phyloP scores from a whole-genome alignment of 1,284 basidiomycete species.

The Apiotrichum siamense region DNA sequence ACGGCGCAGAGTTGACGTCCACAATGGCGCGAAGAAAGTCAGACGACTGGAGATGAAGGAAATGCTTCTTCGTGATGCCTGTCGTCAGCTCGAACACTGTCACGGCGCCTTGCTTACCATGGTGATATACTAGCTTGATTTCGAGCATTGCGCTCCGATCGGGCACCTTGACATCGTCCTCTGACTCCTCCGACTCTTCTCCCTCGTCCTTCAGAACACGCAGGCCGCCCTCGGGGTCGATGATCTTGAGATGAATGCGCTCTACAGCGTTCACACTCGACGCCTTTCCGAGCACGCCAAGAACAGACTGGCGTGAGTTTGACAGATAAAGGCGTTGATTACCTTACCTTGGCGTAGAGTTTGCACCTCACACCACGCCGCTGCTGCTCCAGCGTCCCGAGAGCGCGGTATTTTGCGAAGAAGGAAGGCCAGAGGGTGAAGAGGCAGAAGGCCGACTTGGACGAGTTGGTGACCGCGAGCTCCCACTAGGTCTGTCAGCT shows the following conservation, averaged over 20 bases:
- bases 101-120: conserved; percentile 28
- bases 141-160: conserved; percentile 10
- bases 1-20: conserved; percentile 39
- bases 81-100: conserved; percentile 1
- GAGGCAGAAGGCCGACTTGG: conserved; percentile 43
- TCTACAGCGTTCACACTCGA: conserved; percentile 35
- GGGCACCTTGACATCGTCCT: conserved; percentile 8
- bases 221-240: conserved; percentile 31
- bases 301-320: conserved; percentile 33
- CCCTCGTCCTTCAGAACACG: conserved; percentile 4
- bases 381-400: conserved; percentile 22
- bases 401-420: conserved; percentile 34
- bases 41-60: conserved; percentile 39
- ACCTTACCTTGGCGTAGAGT: conserved; percentile 42
- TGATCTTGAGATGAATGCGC: conserved; percentile 39
- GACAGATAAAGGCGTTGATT: neutral
- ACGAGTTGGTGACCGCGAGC: conserved; percentile 40
- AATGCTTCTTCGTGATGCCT: conserved; percentile 46
- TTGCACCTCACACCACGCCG: conserved; percentile 39
- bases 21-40: conserved; percentile 41
- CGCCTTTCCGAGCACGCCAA: conserved; percentile 39
- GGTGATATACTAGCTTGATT: conserved; percentile 43
- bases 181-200: conserved; percentile 11
- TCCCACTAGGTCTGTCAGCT: conserved; percentile 36
- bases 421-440: conserved; percentile 38